Percentiles rank a stretch among this genome's conserved stretches.
Conservation (phyloP, 192 early-diverging fungal species). For the Phycomyces nitens region DNA sequence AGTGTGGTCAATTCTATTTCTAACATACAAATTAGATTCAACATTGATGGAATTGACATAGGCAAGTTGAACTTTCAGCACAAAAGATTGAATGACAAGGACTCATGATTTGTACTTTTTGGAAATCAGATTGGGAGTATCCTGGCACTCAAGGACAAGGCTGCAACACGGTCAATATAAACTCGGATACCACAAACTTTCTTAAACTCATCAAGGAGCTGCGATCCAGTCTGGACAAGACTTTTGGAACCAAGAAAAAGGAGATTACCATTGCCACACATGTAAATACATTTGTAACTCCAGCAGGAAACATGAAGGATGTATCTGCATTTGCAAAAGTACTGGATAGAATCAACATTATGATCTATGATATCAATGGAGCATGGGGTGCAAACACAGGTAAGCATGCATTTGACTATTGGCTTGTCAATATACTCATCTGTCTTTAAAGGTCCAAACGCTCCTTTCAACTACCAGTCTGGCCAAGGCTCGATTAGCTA, state of each 20-base stretch:
- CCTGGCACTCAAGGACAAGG: constrained; percentile 57
- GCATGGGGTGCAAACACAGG: constrained; percentile 42
- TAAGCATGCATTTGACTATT: too few relatives aligned
- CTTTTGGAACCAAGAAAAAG: constrained; percentile 39
- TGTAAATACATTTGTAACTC: constrained; percentile 59
- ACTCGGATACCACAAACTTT: constrained; percentile 60
- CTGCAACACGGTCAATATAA: constrained; percentile 51
- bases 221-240: constrained; percentile 42
- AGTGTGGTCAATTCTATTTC: too few relatives aligned
- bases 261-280: constrained; percentile 64
- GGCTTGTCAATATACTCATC: constrained; percentile 5
- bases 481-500: constrained; percentile 29
- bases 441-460: constrained; percentile 48
- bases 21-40: too few relatives aligned
- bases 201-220: constrained; percentile 56
- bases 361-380: constrained; percentile 66
- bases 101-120: too few relatives aligned
- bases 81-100: too few relatives aligned
- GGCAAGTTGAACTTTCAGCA: too few relatives aligned
- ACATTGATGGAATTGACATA: too few relatives aligned
- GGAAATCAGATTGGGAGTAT: constrained; percentile 56
- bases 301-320: constrained; percentile 46
- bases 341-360: constrained; percentile 66
- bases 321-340: constrained; percentile 55
- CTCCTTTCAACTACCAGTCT: constrained; percentile 39